phyloP scores from a whole-genome alignment of 116 monocot genomes.

The Phalaenopsis hybrid region DNA sequence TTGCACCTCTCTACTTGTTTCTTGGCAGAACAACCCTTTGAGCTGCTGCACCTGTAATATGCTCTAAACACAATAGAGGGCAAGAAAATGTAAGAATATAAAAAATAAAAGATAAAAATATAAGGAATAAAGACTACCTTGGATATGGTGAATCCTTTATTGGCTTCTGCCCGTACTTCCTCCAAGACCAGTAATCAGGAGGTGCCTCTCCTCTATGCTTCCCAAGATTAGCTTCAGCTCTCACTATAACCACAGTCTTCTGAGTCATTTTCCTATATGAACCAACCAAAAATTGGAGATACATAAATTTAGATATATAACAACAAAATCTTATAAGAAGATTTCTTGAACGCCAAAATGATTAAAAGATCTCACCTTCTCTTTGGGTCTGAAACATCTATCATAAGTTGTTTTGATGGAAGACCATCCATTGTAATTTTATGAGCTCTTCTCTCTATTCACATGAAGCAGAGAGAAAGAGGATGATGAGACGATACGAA shows the following conservation, averaged over 20 bases:
- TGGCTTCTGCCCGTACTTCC: conserved; percentile 25
- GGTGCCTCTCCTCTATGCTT: conserved; percentile 45
- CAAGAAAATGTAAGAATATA: background rate
- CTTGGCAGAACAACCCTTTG: conserved; percentile 69
- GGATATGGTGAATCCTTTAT: conserved; percentile 78
- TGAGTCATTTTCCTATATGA: conserved; percentile 30
- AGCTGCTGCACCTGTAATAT: conserved; percentile 76
- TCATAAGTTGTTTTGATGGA: too few species aligned
- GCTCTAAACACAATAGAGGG: conserved; percentile 29
- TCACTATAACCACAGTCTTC: conserved; percentile 39
- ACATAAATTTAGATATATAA: too few species aligned
- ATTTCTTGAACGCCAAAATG: too few species aligned
- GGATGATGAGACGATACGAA: too few species aligned
- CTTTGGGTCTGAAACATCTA: too few species aligned
- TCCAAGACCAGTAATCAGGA: conserved; percentile 68
- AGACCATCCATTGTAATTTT: too few species aligned
- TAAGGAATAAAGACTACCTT: conserved; percentile 24
- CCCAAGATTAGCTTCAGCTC: conserved; percentile 23
- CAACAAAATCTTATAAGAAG: too few species aligned
- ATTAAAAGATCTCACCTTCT: too few species aligned
- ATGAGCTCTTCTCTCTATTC: too few species aligned
- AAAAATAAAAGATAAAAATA: too few species aligned
- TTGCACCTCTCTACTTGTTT: conserved; percentile 76
- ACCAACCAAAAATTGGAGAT: background rate
- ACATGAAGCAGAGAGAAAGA: too few species aligned